Evolutionary conservation across 2,329 filamentous ascomycete genomes (phyloP), one percentile per base, ranked within the genome.

Genomic region (Aspergillus hortae): DNA sequence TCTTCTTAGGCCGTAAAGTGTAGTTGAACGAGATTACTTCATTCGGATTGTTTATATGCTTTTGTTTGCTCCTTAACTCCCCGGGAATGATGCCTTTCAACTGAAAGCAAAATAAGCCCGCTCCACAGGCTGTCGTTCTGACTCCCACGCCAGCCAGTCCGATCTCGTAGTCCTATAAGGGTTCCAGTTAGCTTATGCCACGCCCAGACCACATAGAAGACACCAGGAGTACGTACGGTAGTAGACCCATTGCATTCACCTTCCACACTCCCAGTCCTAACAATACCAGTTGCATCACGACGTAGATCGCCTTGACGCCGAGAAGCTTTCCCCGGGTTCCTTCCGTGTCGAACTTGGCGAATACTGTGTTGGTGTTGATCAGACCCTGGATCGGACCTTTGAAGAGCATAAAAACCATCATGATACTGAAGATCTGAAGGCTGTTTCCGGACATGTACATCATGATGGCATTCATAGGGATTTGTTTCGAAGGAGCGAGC

Each of bases 371-470:
- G 44, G 92, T 92, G 61, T 79, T 84, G 55, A 95, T 74, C 43
- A 97, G 77, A 32, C 92, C 94, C 72, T 90, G 84, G 55, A 99
- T 81, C 9, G 94, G 94, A 61, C 89, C 95, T 80, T 97, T 97
- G 81, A 99, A 99, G 43, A 95, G 86, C 88, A 96, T 97, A 66
- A 92, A 92, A 15, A 97, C 92, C 92, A 97, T 99, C 90, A 97
- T 97, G 74, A 99, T 97, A 74, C 89, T 95, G 79, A 99, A 99
- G 61, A 99, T 97, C 71, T 99, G 94, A 44, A 99, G 83, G 56
- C 90, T 91, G 77, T 97, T 99, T 66, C 94, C 94, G 30, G 92
- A 95, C 94, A 99, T 99, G 81, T 99, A 99, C 91, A 97, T 97
- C 86, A 96, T 96, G 71, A 99, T 92, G 57, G 87, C 92, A 52